Percentiles rank a stretch among this genome's conserved stretches.
phyloP scores from a whole-genome alignment of 306 rosid genomes.

The Prunus davidiana region DNA sequence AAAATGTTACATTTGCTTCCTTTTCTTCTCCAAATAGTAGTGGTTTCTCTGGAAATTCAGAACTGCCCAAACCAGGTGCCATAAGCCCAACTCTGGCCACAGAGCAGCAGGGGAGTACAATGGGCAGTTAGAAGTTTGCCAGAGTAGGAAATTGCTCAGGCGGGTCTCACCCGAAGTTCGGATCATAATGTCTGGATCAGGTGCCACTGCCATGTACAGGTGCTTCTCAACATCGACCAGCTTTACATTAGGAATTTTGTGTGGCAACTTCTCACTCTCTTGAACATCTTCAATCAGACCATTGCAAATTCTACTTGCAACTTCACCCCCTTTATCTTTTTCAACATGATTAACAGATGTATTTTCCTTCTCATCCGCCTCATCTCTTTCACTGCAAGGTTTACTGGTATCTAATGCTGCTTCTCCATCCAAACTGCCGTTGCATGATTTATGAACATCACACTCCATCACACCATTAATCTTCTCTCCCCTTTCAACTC shows the following conservation, averaged over 20 bases:
- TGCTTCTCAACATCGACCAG: slow-evolving; percentile 59
- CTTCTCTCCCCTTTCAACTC: slow-evolving; percentile 15
- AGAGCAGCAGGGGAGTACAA: slow-evolving; percentile 63
- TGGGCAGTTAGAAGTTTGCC: slow-evolving; percentile 64
- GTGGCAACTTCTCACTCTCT: slow-evolving; percentile 12
- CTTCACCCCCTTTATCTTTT: slow-evolving; percentile 7
- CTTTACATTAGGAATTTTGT: slow-evolving; percentile 37
- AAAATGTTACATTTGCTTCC: slow-evolving; percentile 26
- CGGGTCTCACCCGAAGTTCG: slow-evolving; percentile 67
- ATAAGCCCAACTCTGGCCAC: slow-evolving; percentile 76
- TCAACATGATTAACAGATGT: neutral
- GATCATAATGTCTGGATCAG: slow-evolving; percentile 69
- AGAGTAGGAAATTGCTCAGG: slow-evolving; percentile 78
- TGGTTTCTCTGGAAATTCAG: slow-evolving; percentile 60
- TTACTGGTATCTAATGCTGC: neutral
- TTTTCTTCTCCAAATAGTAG: slow-evolving; percentile 59
- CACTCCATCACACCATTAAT: slow-evolving; percentile 25
- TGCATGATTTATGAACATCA: slow-evolving; percentile 24
- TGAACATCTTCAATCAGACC: slow-evolving; percentile 22
- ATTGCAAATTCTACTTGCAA: slow-evolving; percentile 26
- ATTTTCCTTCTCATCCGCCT: slow-evolving; percentile 5
- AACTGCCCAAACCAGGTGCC: slow-evolving; percentile 66
- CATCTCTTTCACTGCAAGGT: slow-evolving; percentile 13
- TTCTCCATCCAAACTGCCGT: slow-evolving; percentile 15
- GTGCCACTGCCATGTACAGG: slow-evolving; percentile 74